Evolutionary conservation across 2,329 filamentous ascomycete species (phyloP), one percentile per base, ranked within the genome.

Genomic region (Colletotrichum horii): DNA sequence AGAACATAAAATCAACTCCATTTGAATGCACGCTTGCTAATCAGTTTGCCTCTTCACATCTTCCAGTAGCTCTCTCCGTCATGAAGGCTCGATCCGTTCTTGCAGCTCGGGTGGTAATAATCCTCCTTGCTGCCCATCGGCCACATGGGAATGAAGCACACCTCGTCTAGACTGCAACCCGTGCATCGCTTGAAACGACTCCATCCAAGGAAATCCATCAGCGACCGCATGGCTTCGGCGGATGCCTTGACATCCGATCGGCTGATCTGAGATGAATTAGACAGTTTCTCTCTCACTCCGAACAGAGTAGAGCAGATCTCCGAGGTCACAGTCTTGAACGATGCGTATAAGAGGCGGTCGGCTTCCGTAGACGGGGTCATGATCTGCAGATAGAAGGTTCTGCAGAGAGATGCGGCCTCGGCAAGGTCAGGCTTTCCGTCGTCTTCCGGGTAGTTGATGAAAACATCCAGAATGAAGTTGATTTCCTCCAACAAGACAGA

Each of bases 131-230:
- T 85, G 0, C 92, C 91, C 80, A 88, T 84, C 0, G 91, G 92
- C 91, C 91, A 94, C 79, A 93, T 92, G 2, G 91, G 91, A 22
- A 93, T 84, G 56, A 91, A 87, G 76, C 91, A 91, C 3, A 92
- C 82, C 80, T 93, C 88, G 60, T 90, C 85, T 8, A 85, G 83
- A 0, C 79, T 80, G 78, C 92, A 94, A 1, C 86, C 84, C 7
- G 85, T 83, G 67, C 90, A 91, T 62, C 88, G 85, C 78, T 91
- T 92, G 91, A 91, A 93, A 0, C 83, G 87, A 3, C 90, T 87
- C 92, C 92, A 94, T 9, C 85, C 85, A 4, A 94, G 84, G 76
- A 88, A 88, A 1, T 83, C 76, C 15, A 89, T 86, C 19, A 94
- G 71, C 2, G 74, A 43, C 14, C 73, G 77, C 8, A 83, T 69